Conservation (phyloP, 306 rosid genomes). For the Chamaecrista fasciculata region DNA sequence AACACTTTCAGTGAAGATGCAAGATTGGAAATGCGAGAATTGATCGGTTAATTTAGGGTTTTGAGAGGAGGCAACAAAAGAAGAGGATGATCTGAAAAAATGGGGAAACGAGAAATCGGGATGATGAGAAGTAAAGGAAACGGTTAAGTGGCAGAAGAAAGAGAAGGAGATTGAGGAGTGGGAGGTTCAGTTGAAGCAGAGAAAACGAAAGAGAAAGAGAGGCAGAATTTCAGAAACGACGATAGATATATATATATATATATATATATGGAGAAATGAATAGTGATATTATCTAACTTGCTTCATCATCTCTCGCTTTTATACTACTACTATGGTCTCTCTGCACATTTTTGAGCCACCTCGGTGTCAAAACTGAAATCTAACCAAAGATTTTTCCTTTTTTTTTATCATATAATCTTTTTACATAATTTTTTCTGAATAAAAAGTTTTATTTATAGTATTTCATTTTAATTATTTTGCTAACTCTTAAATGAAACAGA, state of each 20-base stretch:
- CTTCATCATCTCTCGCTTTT: not conserved
- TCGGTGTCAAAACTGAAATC: too few species aligned
- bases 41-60: slow-evolving; percentile 12
- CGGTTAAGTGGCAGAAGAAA: not conserved
- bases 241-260: too few species aligned
- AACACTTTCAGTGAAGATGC: not conserved
- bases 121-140: not conserved
- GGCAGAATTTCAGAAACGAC: not conserved
- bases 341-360: too few species aligned
- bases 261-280: too few species aligned
- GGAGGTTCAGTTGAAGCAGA: not conserved
- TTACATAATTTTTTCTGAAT: too few species aligned
- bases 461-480: too few species aligned
- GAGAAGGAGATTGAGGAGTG: not conserved
- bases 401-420: too few species aligned
- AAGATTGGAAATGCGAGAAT: not conserved
- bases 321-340: not conserved
- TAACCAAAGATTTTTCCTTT: too few species aligned
- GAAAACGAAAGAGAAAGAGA: too few species aligned
- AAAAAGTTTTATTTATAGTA: too few species aligned
- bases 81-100: slow-evolving; percentile 1
- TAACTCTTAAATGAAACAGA: too few species aligned
- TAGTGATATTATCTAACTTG: too few species aligned
- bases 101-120: not conserved
- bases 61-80: not conserved